These are phyloP conservation scores for Nemophila menziesii DNA, from an alignment of 257 asterid species.

Conservation along the genomic window DNA sequence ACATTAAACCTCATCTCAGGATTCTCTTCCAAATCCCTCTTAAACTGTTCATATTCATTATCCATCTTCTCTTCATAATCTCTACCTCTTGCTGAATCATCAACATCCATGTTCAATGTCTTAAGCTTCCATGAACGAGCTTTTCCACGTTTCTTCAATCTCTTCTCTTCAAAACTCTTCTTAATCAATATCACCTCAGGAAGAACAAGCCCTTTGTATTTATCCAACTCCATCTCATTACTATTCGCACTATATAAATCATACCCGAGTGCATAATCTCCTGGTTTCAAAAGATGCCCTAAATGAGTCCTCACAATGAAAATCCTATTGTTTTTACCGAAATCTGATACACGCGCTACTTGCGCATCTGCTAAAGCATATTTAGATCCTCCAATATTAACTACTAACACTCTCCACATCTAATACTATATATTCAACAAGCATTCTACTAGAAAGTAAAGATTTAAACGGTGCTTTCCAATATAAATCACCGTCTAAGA, in stretches of 20 bases:
- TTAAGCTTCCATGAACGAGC: constrained; percentile 26
- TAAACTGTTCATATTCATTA: constrained; percentile 22
- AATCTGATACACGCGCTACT: constrained; percentile 25
- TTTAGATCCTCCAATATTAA: constrained; percentile 18
- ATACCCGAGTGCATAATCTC: constrained; percentile 23
- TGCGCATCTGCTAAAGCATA: constrained; percentile 21
- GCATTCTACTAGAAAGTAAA: constrained; percentile 19
- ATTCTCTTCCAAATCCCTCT: constrained; percentile 31
- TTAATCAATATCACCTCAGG: constrained; percentile 19
- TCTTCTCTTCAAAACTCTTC: constrained; percentile 25
- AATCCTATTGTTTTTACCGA: constrained; percentile 18
- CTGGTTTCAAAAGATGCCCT: constrained; percentile 19
- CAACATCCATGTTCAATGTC: constrained; percentile 23
- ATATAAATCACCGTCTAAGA: constrained; percentile 20
- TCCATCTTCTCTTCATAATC: constrained; percentile 21
- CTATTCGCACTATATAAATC: constrained; percentile 16
- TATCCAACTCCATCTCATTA: constrained; percentile 20
- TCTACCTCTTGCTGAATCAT: constrained; percentile 21
- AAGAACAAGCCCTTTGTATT: constrained; percentile 8
- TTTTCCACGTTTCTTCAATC: constrained; percentile 17
- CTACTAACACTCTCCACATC: constrained; percentile 17
- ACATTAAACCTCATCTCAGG: constrained; percentile 23
- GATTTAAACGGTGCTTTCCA: constrained; percentile 23
- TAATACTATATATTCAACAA: constrained; percentile 20
- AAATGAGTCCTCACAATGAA: constrained; percentile 17